Evolutionary conservation across 2,329 filamentous ascomycete genomes (phyloP).

Genomic region (Diaporthe destruens): DNA sequence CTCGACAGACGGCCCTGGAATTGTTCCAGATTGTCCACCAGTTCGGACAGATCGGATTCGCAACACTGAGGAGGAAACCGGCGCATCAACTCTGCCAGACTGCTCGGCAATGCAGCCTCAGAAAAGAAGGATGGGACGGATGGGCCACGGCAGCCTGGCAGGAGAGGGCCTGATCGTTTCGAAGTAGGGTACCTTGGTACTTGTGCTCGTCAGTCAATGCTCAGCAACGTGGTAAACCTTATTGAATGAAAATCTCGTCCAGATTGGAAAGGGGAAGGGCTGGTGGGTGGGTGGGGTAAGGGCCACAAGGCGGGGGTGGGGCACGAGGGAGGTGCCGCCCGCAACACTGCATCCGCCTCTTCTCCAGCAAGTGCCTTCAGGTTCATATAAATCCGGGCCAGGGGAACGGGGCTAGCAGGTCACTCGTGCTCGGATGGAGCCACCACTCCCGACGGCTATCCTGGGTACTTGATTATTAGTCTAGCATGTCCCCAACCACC

Average conservation of each 20-base stretch:
- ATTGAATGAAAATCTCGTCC: constrained; percentile 1
- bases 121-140: not conserved
- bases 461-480: too few relatives aligned
- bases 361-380: too few relatives aligned
- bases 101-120: not conserved
- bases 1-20: too few relatives aligned
- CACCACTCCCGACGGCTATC: constrained; percentile 14
- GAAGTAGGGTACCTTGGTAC: constrained; percentile 20
- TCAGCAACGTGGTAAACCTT: not conserved
- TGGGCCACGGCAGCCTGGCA: constrained; percentile 3
- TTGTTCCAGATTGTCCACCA: too few relatives aligned
- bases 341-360: not conserved
- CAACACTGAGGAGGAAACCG: not conserved
- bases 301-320: constrained; percentile 14
- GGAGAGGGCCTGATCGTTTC: constrained; percentile 20
- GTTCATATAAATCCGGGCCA: constrained; percentile 23
- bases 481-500: constrained; percentile 1
- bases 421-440: constrained; percentile 5
- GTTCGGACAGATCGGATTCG: too few relatives aligned
- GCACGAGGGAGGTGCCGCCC: not conserved
- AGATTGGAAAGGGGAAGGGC: not conserved
- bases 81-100: not conserved
- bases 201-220: not conserved
- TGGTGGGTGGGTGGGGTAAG: not conserved
- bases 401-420: not conserved